A percentile compares a stretch with the other conserved stretches of the same genome.
Conservation (phyloP, 352 stramenopile species). For the Globisporangium canariense region DNA sequence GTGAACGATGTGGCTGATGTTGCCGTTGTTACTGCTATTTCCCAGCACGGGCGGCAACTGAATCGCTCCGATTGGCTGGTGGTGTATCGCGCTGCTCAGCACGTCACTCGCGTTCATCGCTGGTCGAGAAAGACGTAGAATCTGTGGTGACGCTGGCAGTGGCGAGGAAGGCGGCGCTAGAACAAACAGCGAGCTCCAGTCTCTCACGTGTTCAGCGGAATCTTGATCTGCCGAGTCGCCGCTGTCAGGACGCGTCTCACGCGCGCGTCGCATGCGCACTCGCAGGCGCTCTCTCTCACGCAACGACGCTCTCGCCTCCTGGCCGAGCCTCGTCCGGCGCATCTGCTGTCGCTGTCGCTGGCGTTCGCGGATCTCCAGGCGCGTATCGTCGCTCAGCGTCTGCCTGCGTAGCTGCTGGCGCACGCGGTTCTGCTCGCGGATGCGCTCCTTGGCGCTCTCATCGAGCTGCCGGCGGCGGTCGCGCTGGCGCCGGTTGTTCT, state of each 20-base stretch:
- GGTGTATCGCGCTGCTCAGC: slow-evolving; percentile 6
- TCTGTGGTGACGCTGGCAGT: background rate
- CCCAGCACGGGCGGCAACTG: slow-evolving; percentile 13
- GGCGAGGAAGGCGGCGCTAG: background rate
- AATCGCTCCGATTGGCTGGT: background rate
- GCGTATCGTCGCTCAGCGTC: slow-evolving; percentile 37
- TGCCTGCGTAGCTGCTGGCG: slow-evolving; percentile 51
- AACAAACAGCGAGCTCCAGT: background rate
- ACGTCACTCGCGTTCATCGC: slow-evolving; percentile 15
- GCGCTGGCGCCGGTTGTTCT: slow-evolving; percentile 43
- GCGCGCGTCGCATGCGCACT: slow-evolving; percentile 28
- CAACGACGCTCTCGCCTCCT: slow-evolving; percentile 32
- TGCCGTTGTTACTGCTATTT: slow-evolving; percentile 11
- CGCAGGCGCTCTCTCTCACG: slow-evolving; percentile 49
- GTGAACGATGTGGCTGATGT: slow-evolving; percentile 11
- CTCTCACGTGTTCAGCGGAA: background rate
- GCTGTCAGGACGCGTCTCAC: slow-evolving; percentile 16
- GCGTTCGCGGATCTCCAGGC: slow-evolving; percentile 34
- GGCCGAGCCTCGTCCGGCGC: slow-evolving; percentile 41
- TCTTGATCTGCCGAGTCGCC: background rate
- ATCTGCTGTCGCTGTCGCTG: slow-evolving; percentile 41
- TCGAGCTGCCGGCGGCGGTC: slow-evolving; percentile 44
- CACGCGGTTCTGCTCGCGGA: slow-evolving; percentile 61
- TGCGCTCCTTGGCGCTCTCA: slow-evolving; percentile 23
- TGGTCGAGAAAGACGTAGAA: background rate